Evolutionary conservation across 2,329 filamentous ascomycete genomes (phyloP).

Genomic region (Pseudogymnoascus sp.): DNA sequence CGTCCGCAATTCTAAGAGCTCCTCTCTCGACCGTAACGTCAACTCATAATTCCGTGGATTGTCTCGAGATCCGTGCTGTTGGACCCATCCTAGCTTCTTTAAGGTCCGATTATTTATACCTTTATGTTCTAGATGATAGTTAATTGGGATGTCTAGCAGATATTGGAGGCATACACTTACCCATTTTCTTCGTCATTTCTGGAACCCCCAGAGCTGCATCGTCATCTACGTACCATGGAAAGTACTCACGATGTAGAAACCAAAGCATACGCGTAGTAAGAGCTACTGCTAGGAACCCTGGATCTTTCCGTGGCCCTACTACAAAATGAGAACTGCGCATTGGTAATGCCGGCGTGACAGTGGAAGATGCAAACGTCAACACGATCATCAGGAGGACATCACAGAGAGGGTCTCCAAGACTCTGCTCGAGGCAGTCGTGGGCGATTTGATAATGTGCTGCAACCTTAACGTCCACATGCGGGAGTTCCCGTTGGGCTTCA

Average conservation of each 20-base stretch:
- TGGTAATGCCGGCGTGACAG: background rate
- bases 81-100: background rate
- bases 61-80: background rate
- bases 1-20: background rate
- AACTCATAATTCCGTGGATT: background rate
- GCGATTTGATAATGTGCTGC: background rate
- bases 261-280: slow-evolving; percentile 8
- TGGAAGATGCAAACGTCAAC: background rate
- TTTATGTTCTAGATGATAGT: background rate
- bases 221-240: background rate
- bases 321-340: background rate
- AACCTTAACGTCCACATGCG: background rate
- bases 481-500: too few species aligned
- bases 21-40: background rate
- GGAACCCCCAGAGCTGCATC: background rate
- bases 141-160: background rate
- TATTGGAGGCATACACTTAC: background rate
- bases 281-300: background rate
- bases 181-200: slow-evolving; percentile 5
- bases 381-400: slow-evolving; percentile 7
- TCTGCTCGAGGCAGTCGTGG: background rate
- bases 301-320: background rate
- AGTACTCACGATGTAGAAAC: background rate
- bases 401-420: slow-evolving; percentile 1
- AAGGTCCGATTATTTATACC: slow-evolving; percentile 5